Evolutionary conservation across 2,329 filamentous ascomycete species (phyloP).

Genomic region (Xylariales sp.): DNA sequence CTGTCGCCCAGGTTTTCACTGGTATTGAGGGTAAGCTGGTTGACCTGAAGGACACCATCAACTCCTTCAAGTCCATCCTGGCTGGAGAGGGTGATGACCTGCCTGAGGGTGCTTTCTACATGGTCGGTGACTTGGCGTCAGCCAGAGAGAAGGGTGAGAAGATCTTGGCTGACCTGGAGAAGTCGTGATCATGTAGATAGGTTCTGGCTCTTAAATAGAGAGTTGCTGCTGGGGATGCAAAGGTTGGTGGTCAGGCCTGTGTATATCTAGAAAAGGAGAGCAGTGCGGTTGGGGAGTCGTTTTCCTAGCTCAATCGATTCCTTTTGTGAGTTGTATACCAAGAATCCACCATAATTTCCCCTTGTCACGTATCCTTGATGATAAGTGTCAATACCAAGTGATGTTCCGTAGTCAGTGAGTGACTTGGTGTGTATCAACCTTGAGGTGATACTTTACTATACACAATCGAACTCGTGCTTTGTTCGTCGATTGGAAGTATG

Average conservation of each 20-base stretch:
- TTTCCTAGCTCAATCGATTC: slow-evolving; percentile 52
- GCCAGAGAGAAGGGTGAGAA: slow-evolving; percentile 98
- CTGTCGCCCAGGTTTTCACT: slow-evolving; percentile 78
- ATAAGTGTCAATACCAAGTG: too few species aligned
- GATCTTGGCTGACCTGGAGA: slow-evolving; percentile 93
- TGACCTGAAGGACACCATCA: slow-evolving; percentile 97
- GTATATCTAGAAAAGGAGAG: slow-evolving; percentile 53
- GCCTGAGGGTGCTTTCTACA: slow-evolving; percentile 93
- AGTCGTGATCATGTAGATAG: slow-evolving; percentile 37
- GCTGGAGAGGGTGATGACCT: slow-evolving; percentile 92
- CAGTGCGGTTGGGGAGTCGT: slow-evolving; percentile 39
- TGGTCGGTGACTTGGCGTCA: slow-evolving; percentile 94
- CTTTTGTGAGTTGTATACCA: slow-evolving; percentile 60
- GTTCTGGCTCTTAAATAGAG: slow-evolving; percentile 24
- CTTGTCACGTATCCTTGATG: too few species aligned
- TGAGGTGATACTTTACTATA: too few species aligned
- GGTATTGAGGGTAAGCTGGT: slow-evolving; percentile 95
- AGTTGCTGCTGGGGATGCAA: slow-evolving; percentile 23
- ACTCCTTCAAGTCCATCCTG: slow-evolving; percentile 96
- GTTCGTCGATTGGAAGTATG: too few species aligned
- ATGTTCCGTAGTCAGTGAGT: too few species aligned
- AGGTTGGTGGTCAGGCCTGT: slow-evolving; percentile 41
- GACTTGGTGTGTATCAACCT: too few species aligned
- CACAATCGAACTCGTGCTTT: too few species aligned
- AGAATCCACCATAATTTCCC: slow-evolving; percentile 48